Conservation (phyloP, 1,284 basidiomycete species). For the Puccinia triticina region DNA sequence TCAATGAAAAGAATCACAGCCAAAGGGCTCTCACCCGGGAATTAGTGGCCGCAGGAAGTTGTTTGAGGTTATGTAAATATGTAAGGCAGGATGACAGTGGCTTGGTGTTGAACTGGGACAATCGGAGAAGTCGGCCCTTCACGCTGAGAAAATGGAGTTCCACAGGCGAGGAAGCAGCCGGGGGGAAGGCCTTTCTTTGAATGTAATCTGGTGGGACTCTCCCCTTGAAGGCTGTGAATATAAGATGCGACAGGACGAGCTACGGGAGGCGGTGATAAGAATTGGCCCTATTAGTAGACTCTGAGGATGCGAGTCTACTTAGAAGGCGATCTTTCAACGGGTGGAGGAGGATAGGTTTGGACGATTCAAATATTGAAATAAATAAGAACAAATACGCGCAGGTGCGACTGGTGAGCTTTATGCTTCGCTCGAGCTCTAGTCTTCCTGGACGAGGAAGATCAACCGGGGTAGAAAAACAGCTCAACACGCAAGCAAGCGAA, state of each 20-base stretch:
- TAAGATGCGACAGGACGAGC: neutral
- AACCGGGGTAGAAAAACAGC: constrained; percentile 1
- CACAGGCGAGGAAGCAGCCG: too few species aligned
- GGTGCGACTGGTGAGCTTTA: neutral
- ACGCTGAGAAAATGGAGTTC: neutral
- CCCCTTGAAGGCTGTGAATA: neutral
- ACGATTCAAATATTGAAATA: neutral
- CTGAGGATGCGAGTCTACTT: neutral
- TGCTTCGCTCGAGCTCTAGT: neutral
- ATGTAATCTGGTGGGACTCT: neutral
- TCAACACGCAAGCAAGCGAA: neutral
- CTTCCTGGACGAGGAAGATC: constrained; percentile 3
- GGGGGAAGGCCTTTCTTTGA: too few species aligned
- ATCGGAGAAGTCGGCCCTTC: neutral
- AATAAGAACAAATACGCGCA: neutral
- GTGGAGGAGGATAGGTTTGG: neutral
- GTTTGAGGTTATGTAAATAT: too few species aligned
- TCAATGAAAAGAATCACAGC: neutral
- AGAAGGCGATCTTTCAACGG: neutral
- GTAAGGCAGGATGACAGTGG: neutral
- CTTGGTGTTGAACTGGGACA: too few species aligned
- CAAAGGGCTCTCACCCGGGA: neutral
- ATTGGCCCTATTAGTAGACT: too few species aligned
- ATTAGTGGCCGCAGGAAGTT: neutral
- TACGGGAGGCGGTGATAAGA: neutral